phyloP scores from a whole-genome alignment of 2,329 filamentous ascomycete species.

The Raffaelea albimanens region DNA sequence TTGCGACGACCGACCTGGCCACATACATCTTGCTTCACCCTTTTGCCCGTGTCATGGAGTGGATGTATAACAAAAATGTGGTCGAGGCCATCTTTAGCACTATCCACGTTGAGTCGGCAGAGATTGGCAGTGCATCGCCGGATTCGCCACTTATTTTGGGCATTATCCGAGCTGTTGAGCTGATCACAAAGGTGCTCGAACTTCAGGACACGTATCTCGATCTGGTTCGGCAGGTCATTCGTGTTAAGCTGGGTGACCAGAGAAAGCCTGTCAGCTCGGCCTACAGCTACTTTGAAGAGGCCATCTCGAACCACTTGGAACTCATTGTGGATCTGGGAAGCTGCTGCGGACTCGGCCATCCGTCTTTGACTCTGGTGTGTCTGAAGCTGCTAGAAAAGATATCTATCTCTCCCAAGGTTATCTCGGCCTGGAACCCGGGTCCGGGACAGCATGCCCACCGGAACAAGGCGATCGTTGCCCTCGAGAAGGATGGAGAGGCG shows the following conservation, averaged over 20 bases:
- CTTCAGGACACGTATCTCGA: constrained; percentile 88
- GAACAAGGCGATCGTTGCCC: constrained; percentile 79
- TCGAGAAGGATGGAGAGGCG: constrained; percentile 72
- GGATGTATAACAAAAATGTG: constrained; percentile 91
- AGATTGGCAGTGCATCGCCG: constrained; percentile 61
- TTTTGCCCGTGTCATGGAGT: constrained; percentile 92
- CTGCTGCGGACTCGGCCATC: constrained; percentile 78
- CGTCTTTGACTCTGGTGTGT: constrained; percentile 69
- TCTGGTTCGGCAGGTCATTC: constrained; percentile 72
- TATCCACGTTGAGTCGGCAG: constrained; percentile 64
- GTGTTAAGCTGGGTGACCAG: constrained; percentile 51
- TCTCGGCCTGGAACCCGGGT: constrained; percentile 56
- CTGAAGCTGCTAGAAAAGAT: constrained; percentile 78
- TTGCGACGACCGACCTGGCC: constrained; percentile 64
- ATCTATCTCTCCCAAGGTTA: constrained; percentile 72
- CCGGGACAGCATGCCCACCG: constrained; percentile 54
- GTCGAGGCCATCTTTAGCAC: constrained; percentile 68
- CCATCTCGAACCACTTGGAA: constrained; percentile 68
- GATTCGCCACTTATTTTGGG: constrained; percentile 76
- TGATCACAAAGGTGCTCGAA: constrained; percentile 74
- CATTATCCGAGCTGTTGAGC: constrained; percentile 69
- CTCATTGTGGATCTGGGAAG: constrained; percentile 75
- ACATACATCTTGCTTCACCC: constrained; percentile 83
- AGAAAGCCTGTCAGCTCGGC: constrained; percentile 58
- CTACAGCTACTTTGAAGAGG: constrained; percentile 86